These are phyloP conservation scores for Aspergillus ruber DNA, from an alignment of 2,329 filamentous ascomycete genomes.

Conservation along the genomic window DNA sequence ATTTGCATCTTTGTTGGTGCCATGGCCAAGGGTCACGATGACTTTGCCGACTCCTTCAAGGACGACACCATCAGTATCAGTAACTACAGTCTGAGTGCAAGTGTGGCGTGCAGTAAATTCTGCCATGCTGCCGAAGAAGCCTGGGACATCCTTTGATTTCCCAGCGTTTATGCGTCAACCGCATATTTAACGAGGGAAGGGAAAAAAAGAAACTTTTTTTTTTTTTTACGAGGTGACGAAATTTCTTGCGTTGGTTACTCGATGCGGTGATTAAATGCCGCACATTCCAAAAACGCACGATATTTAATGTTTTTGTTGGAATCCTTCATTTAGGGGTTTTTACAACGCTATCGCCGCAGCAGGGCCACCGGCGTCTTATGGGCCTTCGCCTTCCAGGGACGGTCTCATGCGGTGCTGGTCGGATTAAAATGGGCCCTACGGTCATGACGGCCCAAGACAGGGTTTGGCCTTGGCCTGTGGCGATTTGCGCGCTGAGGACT, in stretches of 20 bases:
- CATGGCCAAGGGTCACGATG: constrained; percentile 95
- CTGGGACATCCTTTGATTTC: constrained; percentile 77
- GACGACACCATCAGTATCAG: constrained; percentile 98
- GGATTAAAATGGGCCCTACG: no score
- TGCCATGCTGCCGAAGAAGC: constrained; percentile 96
- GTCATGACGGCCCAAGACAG: no score
- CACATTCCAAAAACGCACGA: background rate
- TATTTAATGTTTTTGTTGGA: background rate
- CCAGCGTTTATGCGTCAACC: constrained; percentile 1
- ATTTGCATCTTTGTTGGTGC: constrained; percentile 97
- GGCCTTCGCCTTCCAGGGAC: no score
- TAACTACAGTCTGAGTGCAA: constrained; percentile 94
- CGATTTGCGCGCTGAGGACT: no score
- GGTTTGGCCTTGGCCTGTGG: no score
- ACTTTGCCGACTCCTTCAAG: constrained; percentile 89
- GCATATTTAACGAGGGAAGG: background rate
- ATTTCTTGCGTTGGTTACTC: constrained; percentile 10
- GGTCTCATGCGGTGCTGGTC: no score
- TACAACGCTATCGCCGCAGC: background rate
- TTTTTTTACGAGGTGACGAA: constrained; percentile 23
- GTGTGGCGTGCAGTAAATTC: constrained; percentile 98
- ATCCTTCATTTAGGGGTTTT: background rate
- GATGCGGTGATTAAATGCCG: constrained; percentile 10
- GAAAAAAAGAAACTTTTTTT: background rate
- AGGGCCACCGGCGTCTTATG: no score